Conservation (phyloP, 1,284 basidiomycete species). For the Lentinula novae-zelandiae region DNA sequence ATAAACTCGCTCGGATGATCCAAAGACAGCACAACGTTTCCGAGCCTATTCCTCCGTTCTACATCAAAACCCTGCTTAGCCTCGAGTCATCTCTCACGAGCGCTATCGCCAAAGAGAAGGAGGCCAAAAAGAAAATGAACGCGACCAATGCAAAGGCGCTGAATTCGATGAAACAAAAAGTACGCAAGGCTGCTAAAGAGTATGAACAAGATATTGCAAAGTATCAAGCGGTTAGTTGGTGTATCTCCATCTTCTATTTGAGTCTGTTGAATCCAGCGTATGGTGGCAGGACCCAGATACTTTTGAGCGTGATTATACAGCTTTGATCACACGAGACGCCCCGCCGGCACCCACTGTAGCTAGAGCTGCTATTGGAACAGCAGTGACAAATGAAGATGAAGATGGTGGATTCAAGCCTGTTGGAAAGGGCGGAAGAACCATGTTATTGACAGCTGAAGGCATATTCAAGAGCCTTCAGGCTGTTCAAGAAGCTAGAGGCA, state of each 20-base stretch:
- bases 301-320: slow-evolving; percentile 76
- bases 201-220: slow-evolving; percentile 79
- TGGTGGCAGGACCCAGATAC: slow-evolving; percentile 78
- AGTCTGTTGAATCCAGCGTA: neutral
- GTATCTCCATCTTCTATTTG: neutral
- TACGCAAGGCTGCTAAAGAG: slow-evolving; percentile 91
- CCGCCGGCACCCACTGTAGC: slow-evolving; percentile 27
- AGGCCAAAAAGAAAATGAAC: slow-evolving; percentile 96
- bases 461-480: slow-evolving; percentile 93
- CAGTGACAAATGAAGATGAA: slow-evolving; percentile 43
- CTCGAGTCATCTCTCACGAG: slow-evolving; percentile 78
- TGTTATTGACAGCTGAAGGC: slow-evolving; percentile 83
- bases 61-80: slow-evolving; percentile 72
- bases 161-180: slow-evolving; percentile 96
- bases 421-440: slow-evolving; percentile 84
- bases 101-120: slow-evolving; percentile 83
- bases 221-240: slow-evolving; percentile 70
- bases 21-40: slow-evolving; percentile 84
- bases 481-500: slow-evolving; percentile 93
- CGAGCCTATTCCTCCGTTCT: slow-evolving; percentile 87
- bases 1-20: slow-evolving; percentile 90
- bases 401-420: slow-evolving; percentile 88
- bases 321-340: slow-evolving; percentile 48
- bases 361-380: slow-evolving; percentile 18
- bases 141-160: slow-evolving; percentile 92